These are phyloP conservation scores for Cryptococcus sp. DNA, from an alignment of 1,284 basidiomycete species.

Conservation along the genomic window DNA sequence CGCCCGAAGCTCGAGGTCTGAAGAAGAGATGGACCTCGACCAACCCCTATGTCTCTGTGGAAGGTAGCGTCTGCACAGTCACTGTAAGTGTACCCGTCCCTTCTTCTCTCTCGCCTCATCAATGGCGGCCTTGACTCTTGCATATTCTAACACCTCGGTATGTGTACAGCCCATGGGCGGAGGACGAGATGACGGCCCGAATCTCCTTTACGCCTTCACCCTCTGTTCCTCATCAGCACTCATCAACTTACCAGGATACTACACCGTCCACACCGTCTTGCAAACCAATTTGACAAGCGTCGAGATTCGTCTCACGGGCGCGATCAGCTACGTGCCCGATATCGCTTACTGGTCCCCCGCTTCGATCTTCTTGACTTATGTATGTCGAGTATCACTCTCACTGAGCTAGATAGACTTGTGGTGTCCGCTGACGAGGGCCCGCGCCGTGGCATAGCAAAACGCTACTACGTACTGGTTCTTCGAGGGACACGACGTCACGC, in stretches of 20 bases:
- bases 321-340: slow-evolving; percentile 49
- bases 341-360: slow-evolving; percentile 58
- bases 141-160: not conserved
- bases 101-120: not conserved
- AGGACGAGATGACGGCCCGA: slow-evolving; percentile 32
- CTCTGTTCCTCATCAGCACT: slow-evolving; percentile 28
- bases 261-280: slow-evolving; percentile 55
- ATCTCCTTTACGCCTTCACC: slow-evolving; percentile 31
- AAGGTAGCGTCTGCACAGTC: slow-evolving; percentile 28
- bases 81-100: slow-evolving; percentile 15
- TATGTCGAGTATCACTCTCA: slow-evolving; percentile 50
- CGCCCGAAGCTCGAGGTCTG: not conserved
- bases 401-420: too few relatives aligned
- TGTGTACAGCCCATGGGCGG: slow-evolving; percentile 27
- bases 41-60: slow-evolving; percentile 26
- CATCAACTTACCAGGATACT: slow-evolving; percentile 34
- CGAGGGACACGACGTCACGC: slow-evolving; percentile 61
- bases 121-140: not conserved
- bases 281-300: slow-evolving; percentile 54
- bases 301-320: slow-evolving; percentile 54
- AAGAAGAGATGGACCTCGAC: slow-evolving; percentile 8
- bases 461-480: slow-evolving; percentile 64
- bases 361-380: slow-evolving; percentile 53
- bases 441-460: slow-evolving; percentile 19
- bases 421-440: too few relatives aligned